Evolutionary conservation across 2,329 filamentous ascomycete species (phyloP).

Genomic region (Penicillium sp.): DNA sequence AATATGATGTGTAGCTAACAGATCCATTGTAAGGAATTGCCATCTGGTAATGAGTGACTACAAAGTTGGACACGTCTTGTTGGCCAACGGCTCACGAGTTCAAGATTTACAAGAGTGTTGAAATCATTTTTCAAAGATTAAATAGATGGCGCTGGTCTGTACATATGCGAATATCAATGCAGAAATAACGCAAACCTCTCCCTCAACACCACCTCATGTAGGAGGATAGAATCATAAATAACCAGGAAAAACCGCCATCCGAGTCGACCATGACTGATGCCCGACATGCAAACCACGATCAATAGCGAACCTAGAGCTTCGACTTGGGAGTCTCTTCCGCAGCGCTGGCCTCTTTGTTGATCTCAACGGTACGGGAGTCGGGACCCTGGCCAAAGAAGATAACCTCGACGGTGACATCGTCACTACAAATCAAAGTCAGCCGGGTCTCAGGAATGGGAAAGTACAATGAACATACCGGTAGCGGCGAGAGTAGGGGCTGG

Average conservation of each 20-base stretch:
- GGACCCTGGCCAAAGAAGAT: conserved; percentile 92
- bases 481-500: conserved; percentile 85
- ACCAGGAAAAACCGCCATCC: neutral
- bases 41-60: too few relatives aligned
- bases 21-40: too few relatives aligned
- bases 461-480: conserved; percentile 71
- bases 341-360: conserved; percentile 87
- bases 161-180: neutral
- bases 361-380: conserved; percentile 74
- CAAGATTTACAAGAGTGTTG: neutral
- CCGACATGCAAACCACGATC: neutral
- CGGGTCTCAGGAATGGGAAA: neutral
- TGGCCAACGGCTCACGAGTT: too few relatives aligned
- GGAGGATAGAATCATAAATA: neutral
- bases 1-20: too few relatives aligned
- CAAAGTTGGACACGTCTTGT: too few relatives aligned
- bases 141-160: neutral
- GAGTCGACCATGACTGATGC: neutral
- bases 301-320: conserved; percentile 41
- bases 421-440: conserved; percentile 58
- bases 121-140: neutral
- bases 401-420: conserved; percentile 95
- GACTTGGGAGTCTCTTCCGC: conserved; percentile 52
- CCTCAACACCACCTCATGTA: neutral
- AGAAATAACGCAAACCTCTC: neutral